Percentiles rank a stretch among this genome's conserved stretches.
phyloP scores from a whole-genome alignment of 495 filamentous ascomycete species.

The Aspergillus sclerotiicarbonarius region DNA sequence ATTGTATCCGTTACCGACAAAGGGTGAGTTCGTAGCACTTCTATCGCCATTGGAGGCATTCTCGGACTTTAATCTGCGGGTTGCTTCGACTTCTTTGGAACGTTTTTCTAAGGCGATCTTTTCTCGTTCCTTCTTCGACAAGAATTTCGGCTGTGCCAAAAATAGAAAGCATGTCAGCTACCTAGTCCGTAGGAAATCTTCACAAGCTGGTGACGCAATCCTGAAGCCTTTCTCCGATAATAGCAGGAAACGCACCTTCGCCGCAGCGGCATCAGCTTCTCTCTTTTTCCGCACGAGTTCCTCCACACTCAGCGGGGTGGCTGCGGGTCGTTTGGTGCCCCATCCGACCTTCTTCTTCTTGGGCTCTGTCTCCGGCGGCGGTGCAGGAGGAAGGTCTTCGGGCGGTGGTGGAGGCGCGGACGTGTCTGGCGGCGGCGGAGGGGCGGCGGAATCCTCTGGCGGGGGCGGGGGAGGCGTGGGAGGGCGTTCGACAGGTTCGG shows the following conservation, averaged over 20 bases:
- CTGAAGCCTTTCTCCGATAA: background rate
- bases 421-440: conserved; percentile 45
- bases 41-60: conserved; percentile 30
- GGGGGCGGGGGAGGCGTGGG: conserved; percentile 57
- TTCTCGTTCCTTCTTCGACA: conserved; percentile 88
- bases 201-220: conserved; percentile 7
- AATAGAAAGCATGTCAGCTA: conserved; percentile 21
- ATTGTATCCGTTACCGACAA: conserved; percentile 19
- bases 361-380: conserved; percentile 40
- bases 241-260: conserved; percentile 54
- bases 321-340: conserved; percentile 38
- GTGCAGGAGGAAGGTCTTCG: conserved; percentile 53
- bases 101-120: conserved; percentile 81
- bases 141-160: conserved; percentile 75
- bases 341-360: conserved; percentile 60
- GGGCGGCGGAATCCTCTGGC: conserved; percentile 43
- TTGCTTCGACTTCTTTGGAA: conserved; percentile 77
- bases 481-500: conserved; percentile 38
- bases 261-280: conserved; percentile 72
- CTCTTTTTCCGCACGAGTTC: conserved; percentile 76
- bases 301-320: conserved; percentile 67
- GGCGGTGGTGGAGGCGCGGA: conserved; percentile 57
- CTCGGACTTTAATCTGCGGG: conserved; percentile 40
- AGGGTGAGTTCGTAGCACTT: conserved; percentile 20
- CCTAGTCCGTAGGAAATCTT: background rate